Conservation (phyloP, 2,329 filamentous ascomycete genomes). For the Cladosporium sp. region DNA sequence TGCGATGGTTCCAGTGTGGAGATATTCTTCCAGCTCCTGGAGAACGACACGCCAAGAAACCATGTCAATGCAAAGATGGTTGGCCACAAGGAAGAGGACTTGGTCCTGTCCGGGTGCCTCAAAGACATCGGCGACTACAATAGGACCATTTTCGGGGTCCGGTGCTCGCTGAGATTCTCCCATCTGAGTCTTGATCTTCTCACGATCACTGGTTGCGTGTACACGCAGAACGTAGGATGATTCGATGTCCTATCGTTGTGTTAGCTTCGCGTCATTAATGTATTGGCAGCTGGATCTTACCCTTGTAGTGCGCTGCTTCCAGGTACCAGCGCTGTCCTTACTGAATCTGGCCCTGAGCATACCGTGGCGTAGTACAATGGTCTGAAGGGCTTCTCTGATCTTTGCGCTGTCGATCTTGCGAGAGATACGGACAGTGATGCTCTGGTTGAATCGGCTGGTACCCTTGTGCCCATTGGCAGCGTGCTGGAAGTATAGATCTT, state of each 20-base stretch:
- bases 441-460: conserved; percentile 19
- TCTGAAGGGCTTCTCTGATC: conserved; percentile 12
- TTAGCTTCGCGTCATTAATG: neutral
- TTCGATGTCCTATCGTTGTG: conserved; percentile 8
- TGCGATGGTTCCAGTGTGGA: conserved; percentile 10
- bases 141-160: conserved; percentile 14
- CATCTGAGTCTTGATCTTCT: conserved; percentile 13
- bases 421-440: conserved; percentile 12
- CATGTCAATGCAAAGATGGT: conserved; percentile 20
- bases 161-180: conserved; percentile 16
- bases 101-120: conserved; percentile 16
- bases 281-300: neutral
- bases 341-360: conserved; percentile 19
- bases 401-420: conserved; percentile 16
- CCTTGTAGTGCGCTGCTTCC: conserved; percentile 19
- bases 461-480: conserved; percentile 19
- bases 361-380: conserved; percentile 15
- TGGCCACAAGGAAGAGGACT: conserved; percentile 16
- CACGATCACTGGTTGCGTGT: conserved; percentile 16
- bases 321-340: conserved; percentile 11
- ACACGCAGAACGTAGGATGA: conserved; percentile 6
- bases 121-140: conserved; percentile 17
- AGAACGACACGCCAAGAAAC: conserved; percentile 18
- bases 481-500: conserved; percentile 16
- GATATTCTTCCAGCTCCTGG: conserved; percentile 16